These are phyloP conservation scores for Neltuma alba DNA, from an alignment of 306 rosid species.

Conservation along the genomic window DNA sequence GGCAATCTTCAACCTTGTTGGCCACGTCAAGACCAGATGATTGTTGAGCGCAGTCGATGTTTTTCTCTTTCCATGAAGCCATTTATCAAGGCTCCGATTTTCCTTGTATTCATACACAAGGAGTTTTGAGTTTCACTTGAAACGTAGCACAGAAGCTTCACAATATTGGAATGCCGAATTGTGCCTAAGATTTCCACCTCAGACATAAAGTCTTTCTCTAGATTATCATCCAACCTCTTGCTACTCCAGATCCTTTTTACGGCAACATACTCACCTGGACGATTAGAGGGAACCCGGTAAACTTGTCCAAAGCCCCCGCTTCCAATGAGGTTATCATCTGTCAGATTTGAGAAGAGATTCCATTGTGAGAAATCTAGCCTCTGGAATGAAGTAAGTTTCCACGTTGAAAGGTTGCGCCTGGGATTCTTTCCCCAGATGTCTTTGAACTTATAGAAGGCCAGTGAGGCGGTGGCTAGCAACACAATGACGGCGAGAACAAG, in stretches of 20 bases:
- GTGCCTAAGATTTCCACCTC: slow-evolving; percentile 74
- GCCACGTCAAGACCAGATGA: slow-evolving; percentile 64
- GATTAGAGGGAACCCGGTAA: slow-evolving; percentile 57
- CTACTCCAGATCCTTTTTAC: slow-evolving; percentile 72
- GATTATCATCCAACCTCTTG: slow-evolving; percentile 48
- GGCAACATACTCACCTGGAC: slow-evolving; percentile 58
- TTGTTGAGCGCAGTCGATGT: slow-evolving; percentile 27
- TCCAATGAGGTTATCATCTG: slow-evolving; percentile 76
- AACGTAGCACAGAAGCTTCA: slow-evolving; percentile 79
- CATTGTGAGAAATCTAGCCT: slow-evolving; percentile 59
- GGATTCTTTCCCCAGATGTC: slow-evolving; percentile 32
- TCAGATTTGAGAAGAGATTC: slow-evolving; percentile 55
- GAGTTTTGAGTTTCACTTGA: slow-evolving; percentile 70
- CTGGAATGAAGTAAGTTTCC: slow-evolving; percentile 91
- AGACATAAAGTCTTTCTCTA: slow-evolving; percentile 70
- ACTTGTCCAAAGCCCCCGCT: slow-evolving; percentile 91
- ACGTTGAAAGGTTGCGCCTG: slow-evolving; percentile 44
- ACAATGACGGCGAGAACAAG: slow-evolving; percentile 32
- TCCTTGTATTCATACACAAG: slow-evolving; percentile 91
- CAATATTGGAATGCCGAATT: slow-evolving; percentile 84
- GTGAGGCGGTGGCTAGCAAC: slow-evolving; percentile 36
- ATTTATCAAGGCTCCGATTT: slow-evolving; percentile 76
- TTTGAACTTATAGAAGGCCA: slow-evolving; percentile 40
- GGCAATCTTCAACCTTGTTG: slow-evolving; percentile 73
- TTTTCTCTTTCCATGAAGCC: slow-evolving; percentile 70